phyloP scores from a whole-genome alignment of 2,329 filamentous ascomycete genomes.

The Xylaria sp. region DNA sequence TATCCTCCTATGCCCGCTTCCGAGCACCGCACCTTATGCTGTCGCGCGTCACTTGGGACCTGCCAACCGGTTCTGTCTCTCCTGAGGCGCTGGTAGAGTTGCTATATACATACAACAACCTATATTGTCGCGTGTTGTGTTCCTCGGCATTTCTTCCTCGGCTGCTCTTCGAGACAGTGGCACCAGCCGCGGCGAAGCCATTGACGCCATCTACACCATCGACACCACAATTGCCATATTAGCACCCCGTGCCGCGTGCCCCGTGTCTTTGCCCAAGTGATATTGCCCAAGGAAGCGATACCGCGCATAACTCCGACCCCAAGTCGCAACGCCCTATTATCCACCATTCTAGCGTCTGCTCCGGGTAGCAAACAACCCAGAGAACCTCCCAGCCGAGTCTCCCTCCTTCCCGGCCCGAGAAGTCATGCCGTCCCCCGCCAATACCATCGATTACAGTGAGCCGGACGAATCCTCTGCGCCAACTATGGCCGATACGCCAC shows the following conservation, averaged over 20 bases:
- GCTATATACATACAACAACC: not conserved
- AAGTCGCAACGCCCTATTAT: not conserved
- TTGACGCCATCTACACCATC: not conserved
- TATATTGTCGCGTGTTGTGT: not conserved
- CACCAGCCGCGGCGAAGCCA: not conserved
- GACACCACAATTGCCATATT: too few relatives aligned
- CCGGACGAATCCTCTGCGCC: not conserved
- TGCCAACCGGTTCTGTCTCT: not conserved
- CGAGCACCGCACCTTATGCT: not conserved
- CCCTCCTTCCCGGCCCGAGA: not conserved
- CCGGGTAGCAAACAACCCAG: not conserved
- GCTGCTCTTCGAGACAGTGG: not conserved
- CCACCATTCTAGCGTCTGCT: not conserved
- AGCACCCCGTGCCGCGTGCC: not conserved
- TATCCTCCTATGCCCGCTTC: conserved; percentile 8
- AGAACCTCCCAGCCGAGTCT: too few relatives aligned
- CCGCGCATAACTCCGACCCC: not conserved
- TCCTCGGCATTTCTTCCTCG: not conserved
- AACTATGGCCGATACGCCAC: conserved; percentile 24
- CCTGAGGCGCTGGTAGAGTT: not conserved
- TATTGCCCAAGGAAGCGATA: not conserved
- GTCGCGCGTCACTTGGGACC: not conserved
- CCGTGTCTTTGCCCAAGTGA: not conserved
- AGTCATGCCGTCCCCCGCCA: not conserved
- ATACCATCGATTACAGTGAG: not conserved